A percentile compares a stretch with the other conserved stretches of the same genome.
Evolutionary conservation across 176 grass and related monocot species (phyloP).

Genomic region (Bolboschoenus planiculmis): DNA sequence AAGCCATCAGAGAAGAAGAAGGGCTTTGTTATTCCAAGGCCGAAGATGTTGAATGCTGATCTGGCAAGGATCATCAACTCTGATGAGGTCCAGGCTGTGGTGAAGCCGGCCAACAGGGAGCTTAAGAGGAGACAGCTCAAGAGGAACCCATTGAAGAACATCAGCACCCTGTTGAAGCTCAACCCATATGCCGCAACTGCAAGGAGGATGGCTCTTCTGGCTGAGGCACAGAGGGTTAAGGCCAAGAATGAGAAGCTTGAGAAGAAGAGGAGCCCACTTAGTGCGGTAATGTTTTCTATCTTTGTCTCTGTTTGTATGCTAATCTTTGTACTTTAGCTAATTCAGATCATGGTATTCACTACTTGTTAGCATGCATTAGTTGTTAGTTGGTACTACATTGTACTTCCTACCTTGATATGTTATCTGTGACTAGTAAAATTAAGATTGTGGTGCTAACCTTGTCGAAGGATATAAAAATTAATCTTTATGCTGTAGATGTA

Average conservation of each 20-base stretch:
- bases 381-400: slow-evolving; percentile 37
- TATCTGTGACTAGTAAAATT: slow-evolving; percentile 37
- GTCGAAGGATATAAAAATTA: too few species aligned
- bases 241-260: slow-evolving; percentile 61
- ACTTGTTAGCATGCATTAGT: slow-evolving; percentile 50
- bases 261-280: slow-evolving; percentile 15
- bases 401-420: slow-evolving; percentile 52
- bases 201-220: slow-evolving; percentile 62
- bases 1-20: slow-evolving; percentile 66
- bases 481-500: not conserved
- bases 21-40: slow-evolving; percentile 64
- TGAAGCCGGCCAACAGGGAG: slow-evolving; percentile 64
- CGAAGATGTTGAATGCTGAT: slow-evolving; percentile 75
- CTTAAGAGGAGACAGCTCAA: slow-evolving; percentile 51
- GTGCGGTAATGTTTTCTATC: not conserved
- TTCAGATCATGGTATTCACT: not conserved
- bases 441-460: not conserved
- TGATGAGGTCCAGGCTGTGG: slow-evolving; percentile 73
- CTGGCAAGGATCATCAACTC: slow-evolving; percentile 77
- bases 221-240: slow-evolving; percentile 65
- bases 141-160: slow-evolving; percentile 78
- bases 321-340: slow-evolving; percentile 25
- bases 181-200: slow-evolving; percentile 71
- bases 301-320: not conserved
- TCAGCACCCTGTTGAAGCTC: slow-evolving; percentile 54